Conservation (phyloP, 148 eudicot genomes). For the Fagopyrum homotropicum region DNA sequence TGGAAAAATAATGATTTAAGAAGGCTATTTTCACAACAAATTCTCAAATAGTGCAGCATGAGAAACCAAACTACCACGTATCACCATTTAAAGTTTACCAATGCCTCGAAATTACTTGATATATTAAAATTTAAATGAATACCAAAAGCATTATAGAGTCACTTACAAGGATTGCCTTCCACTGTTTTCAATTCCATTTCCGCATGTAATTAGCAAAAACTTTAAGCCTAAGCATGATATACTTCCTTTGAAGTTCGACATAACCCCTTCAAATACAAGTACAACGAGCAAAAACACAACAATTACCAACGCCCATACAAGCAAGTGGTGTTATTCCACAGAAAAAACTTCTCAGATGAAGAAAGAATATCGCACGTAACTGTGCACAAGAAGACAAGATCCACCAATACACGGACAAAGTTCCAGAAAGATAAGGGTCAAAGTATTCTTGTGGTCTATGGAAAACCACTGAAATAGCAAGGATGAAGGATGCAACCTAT, state of each 20-base stretch:
- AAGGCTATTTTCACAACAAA: background rate
- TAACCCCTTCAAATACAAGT: background rate
- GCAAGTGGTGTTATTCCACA: background rate
- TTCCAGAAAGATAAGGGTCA: constrained; percentile 9
- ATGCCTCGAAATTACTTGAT: background rate
- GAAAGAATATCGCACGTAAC: constrained; percentile 8
- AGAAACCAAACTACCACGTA: background rate
- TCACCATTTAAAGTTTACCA: background rate
- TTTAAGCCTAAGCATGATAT: background rate
- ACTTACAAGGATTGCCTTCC: background rate
- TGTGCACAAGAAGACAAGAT: constrained; percentile 20
- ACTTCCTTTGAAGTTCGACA: background rate
- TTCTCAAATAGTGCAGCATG: background rate
- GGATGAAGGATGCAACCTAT: background rate
- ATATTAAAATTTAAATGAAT: background rate
- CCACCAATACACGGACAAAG: constrained; percentile 9
- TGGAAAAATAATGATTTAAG: background rate
- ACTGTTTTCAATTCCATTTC: background rate
- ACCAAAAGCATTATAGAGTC: background rate
- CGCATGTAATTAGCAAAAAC: background rate
- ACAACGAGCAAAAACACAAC: background rate
- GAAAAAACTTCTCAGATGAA: background rate
- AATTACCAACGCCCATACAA: background rate
- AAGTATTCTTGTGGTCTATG: constrained; percentile 30
- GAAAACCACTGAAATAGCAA: background rate